Base-by-base conservation (phyloP, 2,329 filamentous ascomycete species). In the Hymenoscyphus fraxineus region DNA sequence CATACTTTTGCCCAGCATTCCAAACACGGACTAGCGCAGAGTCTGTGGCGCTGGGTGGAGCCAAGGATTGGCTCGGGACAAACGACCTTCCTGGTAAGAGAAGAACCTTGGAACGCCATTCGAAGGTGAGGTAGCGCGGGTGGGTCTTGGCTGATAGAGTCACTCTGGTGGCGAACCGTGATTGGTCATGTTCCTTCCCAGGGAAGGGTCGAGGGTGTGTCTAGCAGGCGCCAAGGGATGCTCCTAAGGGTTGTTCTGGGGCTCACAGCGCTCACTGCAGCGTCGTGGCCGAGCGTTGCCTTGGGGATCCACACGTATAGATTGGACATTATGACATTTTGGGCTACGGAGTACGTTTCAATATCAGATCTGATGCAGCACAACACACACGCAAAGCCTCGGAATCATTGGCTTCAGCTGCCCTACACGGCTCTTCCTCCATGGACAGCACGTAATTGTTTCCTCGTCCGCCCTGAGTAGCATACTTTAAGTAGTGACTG, bases 251-350 rank as follows among this genome's bases (percentile, higher is more conserved):
- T 35, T 35, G 35, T 35, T 35, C 35, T 35, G 35, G 35, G n/a
- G 19, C 44, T 22, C 19, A 19, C 22, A 19, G 4, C 6, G n/a
- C 44, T 51, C 44, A 13, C 44, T 51, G 44, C 44, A 51, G 44
- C 44, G n/a, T 51, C 44, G 44, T n/a, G 44, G 44, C 44, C 44
- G 19, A 51, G 44, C 44, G n/a, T 51, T 51, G 44, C 44, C 44
- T 51, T 51, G 44, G 44, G 44, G 44, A 51, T 22, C 44, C 44
- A 51, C 44, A 3, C 44, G 1, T 27, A 51, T 51, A 27, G 44
- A 47, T 47, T 47, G 15, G 44, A 22, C n/a, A 27, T 51, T 22
- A 22, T 51, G 44, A 51, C 44, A 51, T 51, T 19, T 51, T 19
- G 19, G 44, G 44, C 19, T 51, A 51, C 44, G 19, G 44, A n/a